A percentile compares a stretch with the other conserved stretches of the same genome.
Conservation (phyloP, 495 filamentous ascomycete species). For the Neurospora sp. region DNA sequence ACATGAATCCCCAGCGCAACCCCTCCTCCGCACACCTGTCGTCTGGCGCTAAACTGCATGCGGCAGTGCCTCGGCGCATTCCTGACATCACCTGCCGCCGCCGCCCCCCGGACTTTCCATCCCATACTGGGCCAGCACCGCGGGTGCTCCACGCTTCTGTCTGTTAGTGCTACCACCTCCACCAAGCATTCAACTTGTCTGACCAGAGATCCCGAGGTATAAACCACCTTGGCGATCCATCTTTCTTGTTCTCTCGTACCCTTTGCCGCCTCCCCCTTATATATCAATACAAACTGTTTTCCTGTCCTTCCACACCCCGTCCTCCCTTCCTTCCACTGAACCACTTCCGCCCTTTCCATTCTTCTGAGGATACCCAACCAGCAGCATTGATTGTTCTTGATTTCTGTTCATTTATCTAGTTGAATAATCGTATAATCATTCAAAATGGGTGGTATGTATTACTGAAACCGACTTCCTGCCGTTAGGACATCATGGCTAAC, state of each 20-base stretch:
- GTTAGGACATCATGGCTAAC: slow-evolving; percentile 3
- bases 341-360: not conserved
- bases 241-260: not conserved
- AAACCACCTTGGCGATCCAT: not conserved
- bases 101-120: not conserved
- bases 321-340: not conserved
- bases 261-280: not conserved
- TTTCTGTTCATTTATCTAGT: not conserved
- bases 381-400: not conserved
- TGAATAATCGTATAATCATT: slow-evolving; percentile 1
- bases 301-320: not conserved
- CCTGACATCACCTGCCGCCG: slow-evolving; percentile 26
- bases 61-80: slow-evolving; percentile 26
- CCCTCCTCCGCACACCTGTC: not conserved
- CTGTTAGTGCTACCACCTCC: not conserved
- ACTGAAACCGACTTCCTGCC: not conserved
- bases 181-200: not conserved
- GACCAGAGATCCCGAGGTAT: not conserved
- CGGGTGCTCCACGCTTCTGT: not conserved
- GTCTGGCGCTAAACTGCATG: slow-evolving; percentile 17
- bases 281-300: not conserved
- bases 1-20: not conserved
- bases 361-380: not conserved
- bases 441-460: slow-evolving; percentile 25
- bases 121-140: not conserved